These are phyloP conservation scores for Kodamaea plutei DNA, from an alignment of 1,139 yeast species.

Conservation along the genomic window DNA sequence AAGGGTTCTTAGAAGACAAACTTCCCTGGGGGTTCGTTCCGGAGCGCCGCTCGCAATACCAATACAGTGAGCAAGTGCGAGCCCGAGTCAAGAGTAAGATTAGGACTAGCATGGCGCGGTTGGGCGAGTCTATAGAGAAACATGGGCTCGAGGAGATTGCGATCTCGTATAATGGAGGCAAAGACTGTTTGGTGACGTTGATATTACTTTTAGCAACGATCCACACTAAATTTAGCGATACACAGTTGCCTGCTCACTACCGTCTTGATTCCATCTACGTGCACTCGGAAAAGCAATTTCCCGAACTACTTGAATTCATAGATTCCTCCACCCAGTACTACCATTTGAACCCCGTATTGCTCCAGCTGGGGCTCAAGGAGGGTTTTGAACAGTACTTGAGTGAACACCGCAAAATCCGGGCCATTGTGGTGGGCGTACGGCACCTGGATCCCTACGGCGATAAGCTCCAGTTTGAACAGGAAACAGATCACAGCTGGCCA, in stretches of 20 bases:
- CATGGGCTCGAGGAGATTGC: slow-evolving; percentile 56
- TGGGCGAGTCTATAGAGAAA: slow-evolving; percentile 28
- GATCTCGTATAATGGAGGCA: slow-evolving; percentile 84
- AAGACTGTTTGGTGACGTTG: slow-evolving; percentile 83
- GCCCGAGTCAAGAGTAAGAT: slow-evolving; percentile 29
- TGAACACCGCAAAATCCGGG: slow-evolving; percentile 45
- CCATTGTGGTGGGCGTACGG: slow-evolving; percentile 78
- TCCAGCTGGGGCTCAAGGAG: slow-evolving; percentile 50
- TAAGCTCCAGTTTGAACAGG: slow-evolving; percentile 49
- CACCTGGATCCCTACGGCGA: slow-evolving; percentile 76
- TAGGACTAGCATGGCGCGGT: slow-evolving; percentile 24
- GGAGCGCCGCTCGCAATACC: slow-evolving; percentile 16
- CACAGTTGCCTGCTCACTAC: slow-evolving; percentile 25
- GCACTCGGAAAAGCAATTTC: slow-evolving; percentile 64
- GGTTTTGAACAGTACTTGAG: slow-evolving; percentile 62
- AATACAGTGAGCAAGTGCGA: slow-evolving; percentile 21
- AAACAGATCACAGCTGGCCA: slow-evolving; percentile 90
- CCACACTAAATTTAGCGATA: slow-evolving; percentile 26
- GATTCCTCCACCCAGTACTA: slow-evolving; percentile 37
- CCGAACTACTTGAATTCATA: slow-evolving; percentile 51
- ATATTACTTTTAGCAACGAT: slow-evolving; percentile 60
- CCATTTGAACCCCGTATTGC: slow-evolving; percentile 42
- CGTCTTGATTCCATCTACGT: slow-evolving; percentile 61
- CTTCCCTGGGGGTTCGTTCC: slow-evolving; percentile 28
- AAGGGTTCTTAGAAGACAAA: slow-evolving; percentile 28